Evolutionary conservation across 495 filamentous ascomycete species (phyloP).

Genomic region (Xylaria intraflava): DNA sequence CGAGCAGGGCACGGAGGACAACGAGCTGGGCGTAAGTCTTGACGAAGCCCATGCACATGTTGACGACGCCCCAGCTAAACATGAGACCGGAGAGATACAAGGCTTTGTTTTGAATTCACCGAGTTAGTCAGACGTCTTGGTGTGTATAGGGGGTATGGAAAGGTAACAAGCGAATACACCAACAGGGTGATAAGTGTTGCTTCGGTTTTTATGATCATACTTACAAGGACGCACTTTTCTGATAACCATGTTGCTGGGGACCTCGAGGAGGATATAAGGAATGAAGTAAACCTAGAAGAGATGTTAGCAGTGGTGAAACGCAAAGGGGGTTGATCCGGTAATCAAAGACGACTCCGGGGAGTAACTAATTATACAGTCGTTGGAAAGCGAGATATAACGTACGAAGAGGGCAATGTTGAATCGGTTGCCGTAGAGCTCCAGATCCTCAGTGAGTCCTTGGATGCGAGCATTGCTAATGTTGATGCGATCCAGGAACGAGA

Average conservation of each 20-base stretch:
- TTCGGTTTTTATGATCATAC: neutral
- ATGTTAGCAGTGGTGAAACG: neutral
- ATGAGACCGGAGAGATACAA: constrained; percentile 50
- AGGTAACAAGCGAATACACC: neutral
- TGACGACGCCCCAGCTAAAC: constrained; percentile 51
- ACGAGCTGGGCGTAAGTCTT: constrained; percentile 47
- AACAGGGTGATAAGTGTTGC: neutral
- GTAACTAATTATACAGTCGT: neutral
- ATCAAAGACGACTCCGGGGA: neutral
- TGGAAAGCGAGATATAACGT: neutral
- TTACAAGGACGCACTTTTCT: constrained; percentile 31
- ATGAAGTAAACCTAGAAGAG: constrained; percentile 48
- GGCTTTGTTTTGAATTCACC: constrained; percentile 25
- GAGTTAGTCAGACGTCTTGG: neutral
- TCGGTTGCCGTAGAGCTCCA: constrained; percentile 49
- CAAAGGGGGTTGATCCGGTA: too few species aligned
- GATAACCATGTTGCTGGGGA: constrained; percentile 52
- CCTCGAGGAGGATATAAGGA: constrained; percentile 57
- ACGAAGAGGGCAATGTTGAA: constrained; percentile 58
- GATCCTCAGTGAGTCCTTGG: constrained; percentile 52
- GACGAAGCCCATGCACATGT: constrained; percentile 46
- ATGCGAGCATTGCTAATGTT: constrained; percentile 61
- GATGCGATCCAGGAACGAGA: constrained; percentile 47
- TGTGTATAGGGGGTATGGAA: neutral
- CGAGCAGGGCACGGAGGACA: constrained; percentile 49